A percentile compares a stretch with the other conserved stretches of the same genome.
phyloP scores from a whole-genome alignment of 2,329 filamentous ascomycete species.

The Ophiostoma pallidulum region DNA sequence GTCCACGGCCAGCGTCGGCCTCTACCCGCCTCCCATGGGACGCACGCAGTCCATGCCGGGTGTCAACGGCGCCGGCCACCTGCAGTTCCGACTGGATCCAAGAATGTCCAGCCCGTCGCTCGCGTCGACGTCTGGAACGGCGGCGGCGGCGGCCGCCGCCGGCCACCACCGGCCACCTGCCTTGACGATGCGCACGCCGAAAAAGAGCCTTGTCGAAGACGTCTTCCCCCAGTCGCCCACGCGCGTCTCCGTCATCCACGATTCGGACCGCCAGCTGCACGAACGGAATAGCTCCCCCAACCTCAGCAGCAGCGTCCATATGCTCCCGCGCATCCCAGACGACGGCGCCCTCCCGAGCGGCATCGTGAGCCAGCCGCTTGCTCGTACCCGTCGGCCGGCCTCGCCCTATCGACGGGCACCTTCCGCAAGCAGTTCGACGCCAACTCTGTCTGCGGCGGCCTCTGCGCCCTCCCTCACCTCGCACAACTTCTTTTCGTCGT shows the following conservation, averaged over 20 bases:
- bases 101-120: conserved; percentile 49
- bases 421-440: no score
- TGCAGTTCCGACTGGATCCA: conserved; percentile 44
- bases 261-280: conserved; percentile 35
- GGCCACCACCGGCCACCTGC: conserved; percentile 31
- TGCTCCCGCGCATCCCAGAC: background rate
- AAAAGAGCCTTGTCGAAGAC: conserved; percentile 48
- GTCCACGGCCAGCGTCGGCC: conserved; percentile 44
- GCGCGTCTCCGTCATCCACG: conserved; percentile 42
- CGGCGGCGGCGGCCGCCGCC: conserved; percentile 39
- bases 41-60: conserved; percentile 57
- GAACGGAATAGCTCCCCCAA: conserved; percentile 46
- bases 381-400: conserved; percentile 35
- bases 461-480: conserved; percentile 19
- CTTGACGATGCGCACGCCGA: conserved; percentile 27
- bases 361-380: conserved; percentile 12
- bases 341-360: conserved; percentile 19
- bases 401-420: conserved; percentile 43
- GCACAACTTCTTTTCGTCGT: background rate
- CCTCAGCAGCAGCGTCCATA: conserved; percentile 27
- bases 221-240: conserved; percentile 48
- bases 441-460: conserved; percentile 7
- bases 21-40: conserved; percentile 39
- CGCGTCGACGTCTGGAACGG: no score
- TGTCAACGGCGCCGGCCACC: conserved; percentile 49